Conservation (phyloP, 2,329 filamentous ascomycete genomes). For the Tolypocladium inflatum region DNA sequence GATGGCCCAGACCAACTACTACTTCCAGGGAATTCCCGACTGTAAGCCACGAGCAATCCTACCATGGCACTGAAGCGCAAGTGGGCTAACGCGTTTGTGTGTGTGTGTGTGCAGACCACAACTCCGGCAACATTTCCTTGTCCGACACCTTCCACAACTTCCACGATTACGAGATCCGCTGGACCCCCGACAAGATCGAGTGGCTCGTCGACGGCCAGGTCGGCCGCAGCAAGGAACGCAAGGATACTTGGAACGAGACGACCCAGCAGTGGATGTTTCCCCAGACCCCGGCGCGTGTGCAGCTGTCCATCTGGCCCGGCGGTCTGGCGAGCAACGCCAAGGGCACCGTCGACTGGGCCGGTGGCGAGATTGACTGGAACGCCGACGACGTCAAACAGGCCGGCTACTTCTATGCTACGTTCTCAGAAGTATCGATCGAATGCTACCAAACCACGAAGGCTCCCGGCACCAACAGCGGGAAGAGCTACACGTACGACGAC, state of each 20-base stretch:
- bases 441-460: constrained; percentile 62
- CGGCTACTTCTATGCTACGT: constrained; percentile 81
- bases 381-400: constrained; percentile 67
- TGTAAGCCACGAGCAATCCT: constrained; percentile 48
- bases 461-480: constrained; percentile 60
- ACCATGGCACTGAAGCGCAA: background rate
- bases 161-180: constrained; percentile 90
- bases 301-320: constrained; percentile 94
- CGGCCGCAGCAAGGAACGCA: constrained; percentile 63
- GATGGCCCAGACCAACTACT: constrained; percentile 87
- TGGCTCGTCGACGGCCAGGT: constrained; percentile 81
- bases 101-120: constrained; percentile 51
- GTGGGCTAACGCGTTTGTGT: background rate
- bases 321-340: constrained; percentile 68
- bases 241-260: constrained; percentile 79
- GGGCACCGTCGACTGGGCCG: constrained; percentile 87
- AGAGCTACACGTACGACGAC: constrained; percentile 68
- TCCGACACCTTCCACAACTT: constrained; percentile 66
- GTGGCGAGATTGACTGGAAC: constrained; percentile 78
- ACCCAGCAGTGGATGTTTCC: constrained; percentile 77
- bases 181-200: constrained; percentile 76
- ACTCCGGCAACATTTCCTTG: constrained; percentile 61
- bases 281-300: constrained; percentile 82
- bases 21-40: constrained; percentile 86
- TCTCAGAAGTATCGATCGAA: constrained; percentile 68